A percentile compares a stretch with the other conserved stretches of the same genome.
Conservation (phyloP, 2,329 filamentous ascomycete genomes). For the Penicillium sp. region DNA sequence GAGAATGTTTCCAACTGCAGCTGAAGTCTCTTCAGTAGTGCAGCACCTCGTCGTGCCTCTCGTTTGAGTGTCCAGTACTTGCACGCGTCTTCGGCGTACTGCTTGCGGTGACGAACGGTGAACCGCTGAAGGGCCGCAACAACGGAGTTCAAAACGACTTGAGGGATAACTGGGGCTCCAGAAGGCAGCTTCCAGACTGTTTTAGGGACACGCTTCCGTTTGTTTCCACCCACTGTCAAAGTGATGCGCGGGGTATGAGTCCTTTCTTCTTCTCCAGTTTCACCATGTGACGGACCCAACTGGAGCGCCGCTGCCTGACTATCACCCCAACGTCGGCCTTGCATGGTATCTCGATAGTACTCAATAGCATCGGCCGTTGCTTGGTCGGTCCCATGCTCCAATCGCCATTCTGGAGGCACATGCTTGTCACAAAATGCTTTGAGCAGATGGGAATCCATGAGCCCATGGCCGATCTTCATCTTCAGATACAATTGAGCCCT, state of each 20-base stretch:
- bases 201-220: conserved; percentile 58
- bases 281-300: conserved; percentile 66
- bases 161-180: conserved; percentile 88
- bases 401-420: conserved; percentile 80
- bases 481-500: conserved; percentile 82
- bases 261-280: conserved; percentile 42
- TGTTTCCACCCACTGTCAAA: conserved; percentile 53
- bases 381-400: conserved; percentile 75
- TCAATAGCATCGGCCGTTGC: conserved; percentile 79
- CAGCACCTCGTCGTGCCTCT: conserved; percentile 84
- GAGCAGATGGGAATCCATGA: conserved; percentile 74
- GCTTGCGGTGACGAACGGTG: conserved; percentile 77
- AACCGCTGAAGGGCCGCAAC: conserved; percentile 80
- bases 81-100: conserved; percentile 87
- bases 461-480: conserved; percentile 90
- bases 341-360: conserved; percentile 87
- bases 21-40: conserved; percentile 86
- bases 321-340: conserved; percentile 84
- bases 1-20: conserved; percentile 94
- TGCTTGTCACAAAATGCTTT: conserved; percentile 97
- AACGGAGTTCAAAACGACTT: conserved; percentile 79
- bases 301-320: conserved; percentile 78
- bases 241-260: conserved; percentile 48
- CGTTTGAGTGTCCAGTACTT: conserved; percentile 98
- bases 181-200: conserved; percentile 88